Evolutionary conservation across 495 filamentous ascomycete species (phyloP).

Genomic region (Hyaloscypha variabilis): DNA sequence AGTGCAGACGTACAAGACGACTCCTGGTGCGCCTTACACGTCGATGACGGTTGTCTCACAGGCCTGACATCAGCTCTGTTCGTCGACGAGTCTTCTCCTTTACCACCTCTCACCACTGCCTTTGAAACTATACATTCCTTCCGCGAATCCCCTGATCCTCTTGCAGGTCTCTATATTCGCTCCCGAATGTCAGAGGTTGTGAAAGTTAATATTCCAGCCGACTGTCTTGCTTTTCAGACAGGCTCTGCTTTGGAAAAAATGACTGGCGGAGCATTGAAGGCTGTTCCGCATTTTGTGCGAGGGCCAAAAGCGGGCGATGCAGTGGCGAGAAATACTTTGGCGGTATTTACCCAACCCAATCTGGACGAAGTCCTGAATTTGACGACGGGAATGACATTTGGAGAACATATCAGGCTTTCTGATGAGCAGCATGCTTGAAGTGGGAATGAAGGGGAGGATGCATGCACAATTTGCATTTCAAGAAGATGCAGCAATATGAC

Average conservation of each 20-base stretch:
- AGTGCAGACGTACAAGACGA: neutral
- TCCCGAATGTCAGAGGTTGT: neutral
- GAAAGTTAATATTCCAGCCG: neutral
- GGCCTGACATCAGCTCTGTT: neutral
- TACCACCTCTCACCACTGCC: neutral
- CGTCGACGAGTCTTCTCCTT: neutral
- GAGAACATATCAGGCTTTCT: slow-evolving; percentile 1
- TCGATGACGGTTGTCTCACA: slow-evolving; percentile 4
- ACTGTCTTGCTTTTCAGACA: neutral
- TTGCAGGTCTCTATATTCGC: neutral
- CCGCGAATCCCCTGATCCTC: neutral
- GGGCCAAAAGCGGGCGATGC: neutral
- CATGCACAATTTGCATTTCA: neutral
- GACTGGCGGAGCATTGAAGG: neutral
- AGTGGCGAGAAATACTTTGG: neutral
- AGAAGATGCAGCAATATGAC: neutral
- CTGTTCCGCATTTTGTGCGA: neutral
- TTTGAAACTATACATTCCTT: neutral
- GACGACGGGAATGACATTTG: neutral
- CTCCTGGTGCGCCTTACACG: neutral
- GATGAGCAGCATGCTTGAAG: slow-evolving; percentile 1
- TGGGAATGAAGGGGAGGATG: neutral
- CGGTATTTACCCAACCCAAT: slow-evolving; percentile 2
- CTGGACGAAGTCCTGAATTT: neutral
- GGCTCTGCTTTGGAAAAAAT: neutral